Conservation (phyloP, 352 stramenopile species). For the Globisporangium parvum region DNA sequence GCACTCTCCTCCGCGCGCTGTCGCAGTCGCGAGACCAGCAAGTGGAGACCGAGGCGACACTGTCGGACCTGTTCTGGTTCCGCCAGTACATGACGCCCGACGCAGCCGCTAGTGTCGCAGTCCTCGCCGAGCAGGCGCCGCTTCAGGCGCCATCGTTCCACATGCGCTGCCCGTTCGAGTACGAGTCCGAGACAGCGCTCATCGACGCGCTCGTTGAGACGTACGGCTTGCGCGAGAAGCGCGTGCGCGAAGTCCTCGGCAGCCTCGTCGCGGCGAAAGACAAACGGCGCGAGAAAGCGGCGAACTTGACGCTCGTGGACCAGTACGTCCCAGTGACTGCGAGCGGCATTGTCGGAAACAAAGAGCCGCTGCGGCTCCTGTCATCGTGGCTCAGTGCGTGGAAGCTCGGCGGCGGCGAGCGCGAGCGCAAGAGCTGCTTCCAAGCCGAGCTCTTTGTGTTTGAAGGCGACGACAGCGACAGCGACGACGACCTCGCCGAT, state of each 20-base stretch:
- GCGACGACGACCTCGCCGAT: slow-evolving; percentile 35
- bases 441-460: slow-evolving; percentile 62
- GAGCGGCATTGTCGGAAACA: slow-evolving; percentile 66
- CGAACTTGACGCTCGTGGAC: slow-evolving; percentile 62
- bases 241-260: slow-evolving; percentile 42
- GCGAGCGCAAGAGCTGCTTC: slow-evolving; percentile 39
- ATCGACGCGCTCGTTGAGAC: slow-evolving; percentile 49
- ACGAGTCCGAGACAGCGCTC: slow-evolving; percentile 26
- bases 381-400: slow-evolving; percentile 69
- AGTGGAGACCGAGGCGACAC: slow-evolving; percentile 33
- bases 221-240: slow-evolving; percentile 47
- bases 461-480: slow-evolving; percentile 53
- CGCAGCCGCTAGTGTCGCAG: no score
- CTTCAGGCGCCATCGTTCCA: background rate
- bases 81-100: slow-evolving; percentile 20
- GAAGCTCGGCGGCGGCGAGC: slow-evolving; percentile 51
- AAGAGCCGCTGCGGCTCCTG: slow-evolving; percentile 46
- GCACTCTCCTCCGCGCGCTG: slow-evolving; percentile 11
- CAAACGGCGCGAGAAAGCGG: slow-evolving; percentile 40
- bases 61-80: slow-evolving; percentile 62
- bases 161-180: slow-evolving; percentile 7
- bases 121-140: no score
- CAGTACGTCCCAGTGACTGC: slow-evolving; percentile 51
- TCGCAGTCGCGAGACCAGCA: slow-evolving; percentile 19
- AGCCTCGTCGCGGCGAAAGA: slow-evolving; percentile 33